A percentile compares a stretch with the other conserved stretches of the same genome.
Conservation (phyloP, 2,329 filamentous ascomycete species). For the Exophiala oligosperma region DNA sequence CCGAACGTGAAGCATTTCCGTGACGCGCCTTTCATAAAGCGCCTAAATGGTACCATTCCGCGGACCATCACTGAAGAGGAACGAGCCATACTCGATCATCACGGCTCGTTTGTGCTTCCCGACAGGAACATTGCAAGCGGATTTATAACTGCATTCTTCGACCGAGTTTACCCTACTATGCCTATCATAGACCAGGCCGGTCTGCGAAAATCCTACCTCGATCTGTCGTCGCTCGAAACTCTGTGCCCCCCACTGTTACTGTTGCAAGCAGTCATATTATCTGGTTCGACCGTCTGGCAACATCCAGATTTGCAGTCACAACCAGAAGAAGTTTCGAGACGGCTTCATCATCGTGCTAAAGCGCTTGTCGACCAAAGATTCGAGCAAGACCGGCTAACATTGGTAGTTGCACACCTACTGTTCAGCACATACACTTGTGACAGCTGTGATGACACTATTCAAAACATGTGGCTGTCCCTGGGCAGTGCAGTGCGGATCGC, state of each 20-base stretch:
- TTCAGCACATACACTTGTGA: constrained; percentile 11
- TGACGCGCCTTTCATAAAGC: constrained; percentile 5
- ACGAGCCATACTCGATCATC: constrained; percentile 6
- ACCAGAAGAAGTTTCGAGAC: constrained; percentile 4
- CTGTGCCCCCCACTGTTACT: not conserved
- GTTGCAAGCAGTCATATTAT: constrained; percentile 6
- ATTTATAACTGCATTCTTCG: constrained; percentile 12
- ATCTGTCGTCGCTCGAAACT: too few relatives aligned
- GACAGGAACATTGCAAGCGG: constrained; percentile 2
- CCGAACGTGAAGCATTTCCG: constrained; percentile 7
- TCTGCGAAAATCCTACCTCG: not conserved
- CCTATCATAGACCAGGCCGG: constrained; percentile 3
- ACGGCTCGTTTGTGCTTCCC: constrained; percentile 9
- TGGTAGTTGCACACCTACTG: constrained; percentile 7
- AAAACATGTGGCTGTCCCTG: constrained; percentile 13
- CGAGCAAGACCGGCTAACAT: constrained; percentile 6
- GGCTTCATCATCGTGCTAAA: constrained; percentile 5
- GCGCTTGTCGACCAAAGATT: constrained; percentile 11
- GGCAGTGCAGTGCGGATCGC: constrained; percentile 7
- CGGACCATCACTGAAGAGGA: constrained; percentile 1
- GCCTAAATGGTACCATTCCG: constrained; percentile 2
- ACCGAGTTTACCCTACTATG: constrained; percentile 5
- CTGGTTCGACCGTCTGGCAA: constrained; percentile 7
- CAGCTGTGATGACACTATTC: constrained; percentile 11
- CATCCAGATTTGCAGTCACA: constrained; percentile 2